These are phyloP conservation scores for Musa balbisiana DNA, from an alignment of 202 grass and related monocot species.

Conservation along the genomic window DNA sequence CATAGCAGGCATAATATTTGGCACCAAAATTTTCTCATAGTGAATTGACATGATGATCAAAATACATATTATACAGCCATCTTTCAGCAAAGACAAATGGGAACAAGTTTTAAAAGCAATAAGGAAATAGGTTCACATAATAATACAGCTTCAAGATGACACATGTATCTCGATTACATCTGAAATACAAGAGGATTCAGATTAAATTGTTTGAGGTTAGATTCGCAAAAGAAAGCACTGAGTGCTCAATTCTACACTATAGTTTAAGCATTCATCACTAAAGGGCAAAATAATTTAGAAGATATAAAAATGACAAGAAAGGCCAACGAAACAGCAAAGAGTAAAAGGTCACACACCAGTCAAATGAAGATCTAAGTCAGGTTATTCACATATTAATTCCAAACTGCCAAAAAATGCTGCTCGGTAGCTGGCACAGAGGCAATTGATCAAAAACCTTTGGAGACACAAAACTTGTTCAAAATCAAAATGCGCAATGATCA, in stretches of 20 bases:
- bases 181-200: neutral
- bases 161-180: neutral
- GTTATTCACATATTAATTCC: too few species aligned
- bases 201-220: neutral
- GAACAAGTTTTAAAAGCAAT: neutral
- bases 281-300: neutral
- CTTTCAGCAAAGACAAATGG: too few species aligned
- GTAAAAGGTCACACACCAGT: neutral
- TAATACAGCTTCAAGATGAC: too few species aligned
- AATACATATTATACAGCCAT: too few species aligned
- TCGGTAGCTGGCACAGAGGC: too few species aligned
- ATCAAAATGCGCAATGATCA: too few species aligned
- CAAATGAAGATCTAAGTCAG: neutral
- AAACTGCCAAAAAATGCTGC: too few species aligned
- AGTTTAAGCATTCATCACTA: neutral
- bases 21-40: too few species aligned
- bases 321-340: neutral
- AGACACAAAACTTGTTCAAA: too few species aligned
- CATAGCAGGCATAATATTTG: too few species aligned
- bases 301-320: neutral
- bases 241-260: neutral
- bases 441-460: too few species aligned
- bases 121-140: neutral
- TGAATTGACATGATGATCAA: too few species aligned
- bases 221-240: neutral